A percentile compares a stretch with the other conserved stretches of the same genome.
Conservation (phyloP, 768 basidiomycete genomes). For the Mycena vitilis region DNA sequence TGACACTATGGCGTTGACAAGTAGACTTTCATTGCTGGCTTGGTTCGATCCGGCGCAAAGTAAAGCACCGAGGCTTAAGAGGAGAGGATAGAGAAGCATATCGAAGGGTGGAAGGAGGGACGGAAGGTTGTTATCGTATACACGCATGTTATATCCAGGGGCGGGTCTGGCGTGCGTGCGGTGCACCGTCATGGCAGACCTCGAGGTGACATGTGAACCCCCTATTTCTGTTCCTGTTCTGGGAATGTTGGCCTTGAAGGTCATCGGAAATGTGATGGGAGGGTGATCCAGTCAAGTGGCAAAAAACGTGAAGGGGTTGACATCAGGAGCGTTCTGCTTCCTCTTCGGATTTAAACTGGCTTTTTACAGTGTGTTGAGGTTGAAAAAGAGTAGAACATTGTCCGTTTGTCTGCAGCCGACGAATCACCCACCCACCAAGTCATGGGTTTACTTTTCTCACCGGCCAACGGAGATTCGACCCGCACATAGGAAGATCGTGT, state of each 20-base stretch:
- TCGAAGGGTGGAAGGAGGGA: slow-evolving; percentile 24
- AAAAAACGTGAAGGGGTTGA: too few species aligned
- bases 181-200: slow-evolving; percentile 16
- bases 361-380: not conserved
- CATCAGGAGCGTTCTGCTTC: too few species aligned
- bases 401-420: not conserved
- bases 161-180: slow-evolving; percentile 23
- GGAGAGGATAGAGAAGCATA: slow-evolving; percentile 30
- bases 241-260: too few species aligned
- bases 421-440: not conserved
- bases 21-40: slow-evolving; percentile 26
- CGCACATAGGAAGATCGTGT: not conserved
- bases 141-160: slow-evolving; percentile 8
- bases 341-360: not conserved
- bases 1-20: slow-evolving; percentile 36
- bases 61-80: slow-evolving; percentile 28
- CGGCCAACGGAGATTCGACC: not conserved
- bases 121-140: slow-evolving; percentile 19
- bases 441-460: not conserved
- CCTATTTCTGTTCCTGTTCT: too few species aligned
- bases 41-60: slow-evolving; percentile 26
- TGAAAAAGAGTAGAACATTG: not conserved
- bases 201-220: not conserved
- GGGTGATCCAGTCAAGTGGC: too few species aligned
- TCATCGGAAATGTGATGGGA: too few species aligned